Percentiles rank a stretch among this genome's conserved stretches.
phyloP scores from a whole-genome alignment of 805 yeast species.

The Metschnikowia kofuensis region DNA sequence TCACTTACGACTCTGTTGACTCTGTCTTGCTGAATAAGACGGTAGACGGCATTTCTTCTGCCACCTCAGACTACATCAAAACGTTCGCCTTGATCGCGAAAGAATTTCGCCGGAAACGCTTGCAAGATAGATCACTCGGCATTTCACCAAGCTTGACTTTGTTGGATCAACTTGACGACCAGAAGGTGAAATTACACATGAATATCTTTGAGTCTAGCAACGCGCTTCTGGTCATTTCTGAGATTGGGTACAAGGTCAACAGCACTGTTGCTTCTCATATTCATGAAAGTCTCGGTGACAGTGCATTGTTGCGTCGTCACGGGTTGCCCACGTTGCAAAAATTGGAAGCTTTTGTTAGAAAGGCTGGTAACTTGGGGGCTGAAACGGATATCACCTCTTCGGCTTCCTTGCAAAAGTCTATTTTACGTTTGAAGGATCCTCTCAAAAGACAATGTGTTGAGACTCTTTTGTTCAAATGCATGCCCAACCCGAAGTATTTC shows the following conservation, averaged over 20 bases:
- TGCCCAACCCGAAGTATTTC: slow-evolving; percentile 82
- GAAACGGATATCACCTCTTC: slow-evolving; percentile 72
- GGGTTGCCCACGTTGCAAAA: slow-evolving; percentile 79
- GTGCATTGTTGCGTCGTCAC: slow-evolving; percentile 83
- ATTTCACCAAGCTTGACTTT: slow-evolving; percentile 57
- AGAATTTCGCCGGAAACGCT: slow-evolving; percentile 68
- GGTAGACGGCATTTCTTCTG: slow-evolving; percentile 40
- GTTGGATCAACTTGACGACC: slow-evolving; percentile 82
- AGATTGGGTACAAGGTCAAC: slow-evolving; percentile 78
- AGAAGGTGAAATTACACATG: slow-evolving; percentile 65
- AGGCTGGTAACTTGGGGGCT: slow-evolving; percentile 63
- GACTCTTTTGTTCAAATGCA: slow-evolving; percentile 72
- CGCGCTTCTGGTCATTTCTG: slow-evolving; percentile 62
- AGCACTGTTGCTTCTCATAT: slow-evolving; percentile 79
- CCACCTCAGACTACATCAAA: slow-evolving; percentile 62
- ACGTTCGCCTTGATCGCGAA: slow-evolving; percentile 63
- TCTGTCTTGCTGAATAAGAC: slow-evolving; percentile 36
- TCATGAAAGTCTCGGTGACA: slow-evolving; percentile 73
- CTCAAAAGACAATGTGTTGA: slow-evolving; percentile 71
- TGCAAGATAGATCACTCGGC: slow-evolving; percentile 47
- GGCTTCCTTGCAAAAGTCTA: slow-evolving; percentile 66
- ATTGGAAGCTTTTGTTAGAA: slow-evolving; percentile 73
- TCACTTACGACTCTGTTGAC: slow-evolving; percentile 56
- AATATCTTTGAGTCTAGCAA: slow-evolving; percentile 65
- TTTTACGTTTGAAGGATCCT: slow-evolving; percentile 60